Evolutionary conservation across 2,329 filamentous ascomycete genomes (phyloP), one percentile per base, ranked within the genome.

Genomic region (Paraphoma sp.): DNA sequence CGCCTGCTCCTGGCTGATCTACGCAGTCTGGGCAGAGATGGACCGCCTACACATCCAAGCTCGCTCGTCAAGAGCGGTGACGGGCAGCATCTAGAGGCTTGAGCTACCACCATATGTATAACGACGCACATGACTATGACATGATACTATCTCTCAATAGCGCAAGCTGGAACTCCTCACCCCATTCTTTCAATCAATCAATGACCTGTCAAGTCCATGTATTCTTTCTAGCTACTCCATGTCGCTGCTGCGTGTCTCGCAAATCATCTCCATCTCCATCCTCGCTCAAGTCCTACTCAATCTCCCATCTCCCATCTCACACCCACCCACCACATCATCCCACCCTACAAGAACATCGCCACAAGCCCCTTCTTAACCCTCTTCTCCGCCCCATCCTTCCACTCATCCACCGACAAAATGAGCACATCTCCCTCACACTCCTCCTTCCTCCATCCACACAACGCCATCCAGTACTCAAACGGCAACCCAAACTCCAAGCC

Each of bases 1-100:
- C 55, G 52, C 23, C 47, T 69, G 42, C 23, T 77, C 30, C 51
- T 75, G 45, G 43, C 45, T 0, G 75, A 77, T 53, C 51, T 77
- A 53, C 53, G 58, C 36, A 70, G 63, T 16, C 56, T 76, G 30
- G 75, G 74, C 0, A 68, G 59, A 40, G 64, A 69, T 40, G 75
- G 74, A 2, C 75, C 75, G 30, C 74, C 75, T 9, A 77, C 74
- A 11, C 66, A 71, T 58, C 73, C 72, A 1, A 68, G 63, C 43
- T 55, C 52, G 3, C 29, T 50, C 30, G 46, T 47, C 12, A 53
- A 45, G 42, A 36, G 17, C 6, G 46, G 30, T 16, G 43, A 50
- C 17, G 46, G 36, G 8, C 17, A 53, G 43, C 29, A 36, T 38
- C 29, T 57, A 23, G 41, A 57, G 16, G 36, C 36, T 29, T 31